Base-by-base conservation (phyloP, 495 filamentous ascomycete species). In the Tuber melanosporum region DNA sequence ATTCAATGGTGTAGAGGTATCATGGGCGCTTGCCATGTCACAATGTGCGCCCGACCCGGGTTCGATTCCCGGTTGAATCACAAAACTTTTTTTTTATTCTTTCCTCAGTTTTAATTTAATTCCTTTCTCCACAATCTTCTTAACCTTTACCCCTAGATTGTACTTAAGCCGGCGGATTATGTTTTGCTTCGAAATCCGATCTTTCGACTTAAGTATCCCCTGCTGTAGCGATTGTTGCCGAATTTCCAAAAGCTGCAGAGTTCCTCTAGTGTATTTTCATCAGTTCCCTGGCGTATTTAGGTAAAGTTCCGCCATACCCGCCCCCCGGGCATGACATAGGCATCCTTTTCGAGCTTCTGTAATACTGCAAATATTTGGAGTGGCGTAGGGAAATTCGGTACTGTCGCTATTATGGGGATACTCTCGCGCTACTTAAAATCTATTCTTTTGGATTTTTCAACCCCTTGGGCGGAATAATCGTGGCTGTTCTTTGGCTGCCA, bases 1-100 rank as follows among this genome's bases (percentile, higher is more conserved):
- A 81, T 81, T 81, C 79, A 81, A 69, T 80, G 73, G 79, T 79
- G 79, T 81, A 81, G 79, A 75, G 79, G 79, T 81, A 81, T 81
- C 79, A 81, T 81, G 74, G 77, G 79, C 79, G 79, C 79, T 81
- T 81, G 79, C 79, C 79, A 81, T 26, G 49, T 32, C n/a, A 26
- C 71, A 80, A 71, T 70, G 20, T 79, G 79, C 79, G 77, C 79
- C 77, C 77, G 77, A 81, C 79, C 79, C 79, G 77, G 79, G 79
- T 81, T 81, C 79, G 70, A 81, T 76, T 81, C 79, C 79, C 79
- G 79, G 79, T 71, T 81, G 79, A 81, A 79, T 81, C 79, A 81
- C 0, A 41, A 41, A 5, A 41, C 1, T 5, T 41, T 2, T 41
- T 41, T 41, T 41, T 41, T 5, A 0, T 41, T 5, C 39, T 41